A percentile compares a stretch with the other conserved stretches of the same genome.
Evolutionary conservation across 129 eudicot genomes (phyloP).

Genomic region (Helianthus annuus): HanXRQr2.0-SUNRISE NC_035442.2:165743189-165743688

Average conservation of each 20-base stretch:
- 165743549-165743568: slow-evolving; percentile 51
- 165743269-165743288: slow-evolving; percentile 47
- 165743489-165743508: slow-evolving; percentile 85
- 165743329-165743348: slow-evolving; percentile 82
- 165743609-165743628: slow-evolving; percentile 59
- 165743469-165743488: slow-evolving; percentile 69
- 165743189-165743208: slow-evolving; percentile 62
- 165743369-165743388: slow-evolving; percentile 81
- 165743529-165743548: slow-evolving; percentile 67
- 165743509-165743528: slow-evolving; percentile 81
- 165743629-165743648: slow-evolving; percentile 88
- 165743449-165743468: slow-evolving; percentile 79
- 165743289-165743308: slow-evolving; percentile 66
- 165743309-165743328: slow-evolving; percentile 88
- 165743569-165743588: slow-evolving; percentile 57
- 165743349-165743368: slow-evolving; percentile 58
- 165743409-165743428: slow-evolving; percentile 82
- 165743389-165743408: slow-evolving; percentile 84
- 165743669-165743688: slow-evolving; percentile 49
- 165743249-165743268: slow-evolving; percentile 25
- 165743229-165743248: neutral
- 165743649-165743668: slow-evolving; percentile 72
- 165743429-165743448: slow-evolving; percentile 79
- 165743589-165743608: slow-evolving; percentile 69
- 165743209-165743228: slow-evolving; percentile 47